Conservation (phyloP, 2,329 filamentous ascomycete genomes). For the Alternaria hordeiaustralica region DNA sequence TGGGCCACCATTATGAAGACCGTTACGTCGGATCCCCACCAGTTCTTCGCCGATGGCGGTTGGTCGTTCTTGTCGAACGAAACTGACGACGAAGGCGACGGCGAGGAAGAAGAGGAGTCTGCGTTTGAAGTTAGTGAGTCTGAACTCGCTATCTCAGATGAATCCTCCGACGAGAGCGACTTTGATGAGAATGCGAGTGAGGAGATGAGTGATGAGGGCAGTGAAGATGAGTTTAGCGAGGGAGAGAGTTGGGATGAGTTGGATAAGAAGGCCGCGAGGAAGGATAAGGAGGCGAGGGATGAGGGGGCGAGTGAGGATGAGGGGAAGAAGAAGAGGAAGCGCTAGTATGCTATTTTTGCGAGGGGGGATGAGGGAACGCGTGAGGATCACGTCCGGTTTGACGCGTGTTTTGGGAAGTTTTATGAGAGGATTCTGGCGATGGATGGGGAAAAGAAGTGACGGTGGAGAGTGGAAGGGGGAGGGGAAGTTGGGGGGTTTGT, state of each 20-base stretch:
- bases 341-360: background rate
- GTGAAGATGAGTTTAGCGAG: conserved; percentile 59
- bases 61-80: conserved; percentile 93
- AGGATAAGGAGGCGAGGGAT: conserved; percentile 63
- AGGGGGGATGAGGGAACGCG: too few species aligned
- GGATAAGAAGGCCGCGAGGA: conserved; percentile 79
- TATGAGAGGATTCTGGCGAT: too few species aligned
- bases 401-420: too few species aligned
- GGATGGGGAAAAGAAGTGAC: too few species aligned
- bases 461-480: too few species aligned
- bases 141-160: conserved; percentile 75
- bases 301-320: conserved; percentile 62
- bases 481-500: too few species aligned
- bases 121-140: conserved; percentile 90
- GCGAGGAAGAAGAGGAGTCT: conserved; percentile 83
- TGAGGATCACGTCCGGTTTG: too few species aligned
- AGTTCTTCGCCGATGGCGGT: conserved; percentile 93
- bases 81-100: conserved; percentile 79
- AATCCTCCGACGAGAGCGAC: conserved; percentile 85
- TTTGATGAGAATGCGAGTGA: conserved; percentile 89
- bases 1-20: conserved; percentile 99
- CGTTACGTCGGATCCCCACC: conserved; percentile 88
- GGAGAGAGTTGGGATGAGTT: conserved; percentile 95
- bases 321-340: conserved; percentile 74
- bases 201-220: conserved; percentile 73